Base-by-base conservation (phyloP, 75 land plant genomes). In the Picea glauca region DNA sequence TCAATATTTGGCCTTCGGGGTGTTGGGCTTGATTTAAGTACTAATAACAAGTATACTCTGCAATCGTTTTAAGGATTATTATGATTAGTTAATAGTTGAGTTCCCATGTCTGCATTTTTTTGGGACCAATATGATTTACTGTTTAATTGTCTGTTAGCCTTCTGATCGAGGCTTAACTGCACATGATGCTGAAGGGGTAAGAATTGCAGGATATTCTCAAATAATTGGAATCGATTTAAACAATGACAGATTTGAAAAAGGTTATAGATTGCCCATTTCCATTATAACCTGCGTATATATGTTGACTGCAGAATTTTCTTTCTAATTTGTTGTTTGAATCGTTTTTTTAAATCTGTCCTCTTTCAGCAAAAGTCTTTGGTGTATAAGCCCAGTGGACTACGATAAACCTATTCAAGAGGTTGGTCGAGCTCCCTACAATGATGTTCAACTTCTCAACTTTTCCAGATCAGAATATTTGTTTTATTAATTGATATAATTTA, bases 1-100 rank as follows among this genome's bases (percentile, higher is more conserved):
- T 94, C 95, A 35, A 76, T 94, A 11, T 94, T 94, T 84, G 97
- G 97, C 20, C 64, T 94, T 57, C 94, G 97, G 73, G 86, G 91
- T 13, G 89, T 94, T 6, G 97, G 97, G 20, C 89, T 94, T 70
- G 92, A 88, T 64, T 94, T 93, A 73, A 86, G 96, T 81, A 31
- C 13, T 23, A n/a, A n/a, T n/a, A n/a, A n/a, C n/a, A n/a, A n/a
- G n/a, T 1, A 21, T 8, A 46, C 9, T 75, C 59, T 58, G 59
- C 59, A 58, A 6, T 58, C 14, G 11, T 12, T 12, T 12, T 58
- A 15, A 58, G n/a, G n/a, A n/a, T n/a, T n/a, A n/a, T n/a, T n/a
- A n/a, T n/a, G n/a, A n/a, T n/a, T n/a, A n/a, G n/a, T n/a, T n/a
- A n/a, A n/a, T n/a, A 40, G 5, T 40, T 3, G 4, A 4, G 5